Conservation (phyloP, 208 protist species). For the Wallacemonas collosoma region DNA sequence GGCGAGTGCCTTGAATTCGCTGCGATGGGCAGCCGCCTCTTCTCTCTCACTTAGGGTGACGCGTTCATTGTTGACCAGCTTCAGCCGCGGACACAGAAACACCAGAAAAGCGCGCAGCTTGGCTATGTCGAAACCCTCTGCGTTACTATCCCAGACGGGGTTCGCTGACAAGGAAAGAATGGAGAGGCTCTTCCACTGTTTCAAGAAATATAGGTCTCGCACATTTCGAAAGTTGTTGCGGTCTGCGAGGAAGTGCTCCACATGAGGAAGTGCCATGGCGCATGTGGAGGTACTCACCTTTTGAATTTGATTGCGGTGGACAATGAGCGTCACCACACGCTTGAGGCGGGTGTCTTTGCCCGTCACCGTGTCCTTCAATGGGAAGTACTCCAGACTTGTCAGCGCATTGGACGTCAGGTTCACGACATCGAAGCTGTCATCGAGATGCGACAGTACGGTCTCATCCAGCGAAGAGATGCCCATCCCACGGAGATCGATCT, state of each 20-base stretch:
- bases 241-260: slow-evolving; percentile 78
- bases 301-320: slow-evolving; percentile 77
- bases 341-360: slow-evolving; percentile 39
- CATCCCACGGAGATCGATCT: slow-evolving; percentile 85
- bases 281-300: slow-evolving; percentile 79
- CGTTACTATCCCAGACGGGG: slow-evolving; percentile 61
- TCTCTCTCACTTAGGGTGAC: slow-evolving; percentile 62
- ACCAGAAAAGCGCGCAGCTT: slow-evolving; percentile 79
- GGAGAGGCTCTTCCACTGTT: slow-evolving; percentile 71
- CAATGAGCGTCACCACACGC: slow-evolving; percentile 74
- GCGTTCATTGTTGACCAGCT: slow-evolving; percentile 86
- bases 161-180: slow-evolving; percentile 75
- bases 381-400: slow-evolving; percentile 81
- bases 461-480: slow-evolving; percentile 81
- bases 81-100: slow-evolving; percentile 78
- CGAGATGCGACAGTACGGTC: slow-evolving; percentile 55
- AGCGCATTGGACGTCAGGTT: slow-evolving; percentile 84
- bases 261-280: slow-evolving; percentile 65
- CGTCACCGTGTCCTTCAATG: slow-evolving; percentile 17
- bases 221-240: slow-evolving; percentile 61
- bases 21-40: slow-evolving; percentile 20
- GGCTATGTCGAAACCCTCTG: slow-evolving; percentile 30
- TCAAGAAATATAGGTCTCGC: slow-evolving; percentile 67
- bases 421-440: slow-evolving; percentile 86
- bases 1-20: slow-evolving; percentile 54